Percentiles rank a stretch among this genome's conserved stretches.
Conservation (phyloP, 2,329 filamentous ascomycete species). For the Aspergillus sp. region DNA sequence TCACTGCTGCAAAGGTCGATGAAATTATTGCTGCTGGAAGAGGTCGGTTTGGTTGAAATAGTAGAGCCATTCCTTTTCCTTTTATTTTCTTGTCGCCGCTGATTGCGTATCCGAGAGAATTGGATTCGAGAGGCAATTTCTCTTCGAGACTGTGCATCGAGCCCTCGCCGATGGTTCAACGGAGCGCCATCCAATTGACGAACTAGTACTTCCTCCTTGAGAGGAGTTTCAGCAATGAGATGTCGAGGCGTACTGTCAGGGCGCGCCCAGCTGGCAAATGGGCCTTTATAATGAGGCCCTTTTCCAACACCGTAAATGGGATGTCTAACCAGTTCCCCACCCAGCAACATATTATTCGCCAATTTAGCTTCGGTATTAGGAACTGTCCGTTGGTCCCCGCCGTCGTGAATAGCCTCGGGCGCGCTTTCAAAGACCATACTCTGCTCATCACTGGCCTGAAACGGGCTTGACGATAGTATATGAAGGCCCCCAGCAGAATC, state of each 20-base stretch:
- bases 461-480: constrained; percentile 38
- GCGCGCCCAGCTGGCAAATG: constrained; percentile 37
- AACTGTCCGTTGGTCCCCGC: constrained; percentile 5
- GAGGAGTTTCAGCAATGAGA: constrained; percentile 15
- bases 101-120: constrained; percentile 24
- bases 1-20: constrained; percentile 16
- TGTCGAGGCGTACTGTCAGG: constrained; percentile 15
- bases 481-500: constrained; percentile 52
- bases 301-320: constrained; percentile 33
- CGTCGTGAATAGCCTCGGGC: constrained; percentile 5
- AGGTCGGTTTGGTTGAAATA: not conserved
- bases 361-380: constrained; percentile 20
- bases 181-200: constrained; percentile 26
- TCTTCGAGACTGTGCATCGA: constrained; percentile 13
- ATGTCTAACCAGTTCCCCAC: constrained; percentile 29
- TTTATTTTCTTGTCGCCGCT: constrained; percentile 12
- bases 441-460: constrained; percentile 11
- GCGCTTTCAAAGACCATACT: constrained; percentile 22
- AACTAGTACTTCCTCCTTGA: constrained; percentile 20
- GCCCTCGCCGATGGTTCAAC: constrained; percentile 10
- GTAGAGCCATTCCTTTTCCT: constrained; percentile 8
- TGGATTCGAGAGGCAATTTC: constrained; percentile 18
- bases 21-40: constrained; percentile 2
- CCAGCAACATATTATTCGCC: constrained; percentile 23
- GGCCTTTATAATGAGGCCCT: constrained; percentile 35